A percentile compares a stretch with the other conserved stretches of the same genome.
phyloP scores from a whole-genome alignment of 1,284 basidiomycete species.

The Sutorius eximius region DNA sequence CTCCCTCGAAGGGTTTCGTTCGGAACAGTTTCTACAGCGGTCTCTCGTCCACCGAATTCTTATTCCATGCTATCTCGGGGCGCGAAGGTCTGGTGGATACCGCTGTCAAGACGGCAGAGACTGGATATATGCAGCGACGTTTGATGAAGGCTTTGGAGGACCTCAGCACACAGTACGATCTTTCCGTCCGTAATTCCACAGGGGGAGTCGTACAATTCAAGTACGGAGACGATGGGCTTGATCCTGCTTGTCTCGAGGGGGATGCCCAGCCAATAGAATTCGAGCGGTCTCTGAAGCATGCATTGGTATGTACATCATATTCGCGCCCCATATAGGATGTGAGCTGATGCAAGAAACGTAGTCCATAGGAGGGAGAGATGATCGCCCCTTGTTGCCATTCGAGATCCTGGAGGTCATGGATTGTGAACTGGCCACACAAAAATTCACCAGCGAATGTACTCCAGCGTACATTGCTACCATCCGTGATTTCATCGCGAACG shows the following conservation, averaged over 20 bases:
- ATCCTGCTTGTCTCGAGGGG: slow-evolving; percentile 94
- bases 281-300: slow-evolving; percentile 85
- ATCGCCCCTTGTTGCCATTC: slow-evolving; percentile 79
- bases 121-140: slow-evolving; percentile 98
- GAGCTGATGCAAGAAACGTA: slow-evolving; percentile 30
- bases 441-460: slow-evolving; percentile 73
- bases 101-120: slow-evolving; percentile 99
- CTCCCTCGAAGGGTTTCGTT: slow-evolving; percentile 98
- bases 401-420: slow-evolving; percentile 82
- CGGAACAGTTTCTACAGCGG: slow-evolving; percentile 97
- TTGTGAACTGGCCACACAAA: slow-evolving; percentile 56
- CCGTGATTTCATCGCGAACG: slow-evolving; percentile 69
- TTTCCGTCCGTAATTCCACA: slow-evolving; percentile 93
- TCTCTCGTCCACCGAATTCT: slow-evolving; percentile 92
- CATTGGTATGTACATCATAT: slow-evolving; percentile 54
- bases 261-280: slow-evolving; percentile 93
- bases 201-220: slow-evolving; percentile 98
- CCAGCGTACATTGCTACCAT: slow-evolving; percentile 78
- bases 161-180: slow-evolving; percentile 94
- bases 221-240: slow-evolving; percentile 97
- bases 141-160: slow-evolving; percentile 99
- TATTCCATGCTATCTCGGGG: slow-evolving; percentile 99
- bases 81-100: slow-evolving; percentile 99
- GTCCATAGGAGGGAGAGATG: slow-evolving; percentile 61
- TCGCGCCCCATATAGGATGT: background rate